Conservation (phyloP, 148 eudicot species). For the Silene latifolia region DNA sequence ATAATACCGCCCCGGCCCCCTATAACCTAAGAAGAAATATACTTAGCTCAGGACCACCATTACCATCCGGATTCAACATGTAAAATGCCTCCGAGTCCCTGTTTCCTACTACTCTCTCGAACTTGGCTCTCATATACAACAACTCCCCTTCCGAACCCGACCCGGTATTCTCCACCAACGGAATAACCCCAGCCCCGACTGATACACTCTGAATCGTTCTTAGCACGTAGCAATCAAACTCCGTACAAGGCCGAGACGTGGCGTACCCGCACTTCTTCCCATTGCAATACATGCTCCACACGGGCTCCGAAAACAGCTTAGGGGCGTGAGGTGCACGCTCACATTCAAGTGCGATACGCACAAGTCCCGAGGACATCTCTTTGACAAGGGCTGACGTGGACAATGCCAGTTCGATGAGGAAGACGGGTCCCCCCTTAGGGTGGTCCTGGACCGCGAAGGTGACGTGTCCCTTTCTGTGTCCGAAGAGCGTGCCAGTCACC, state of each 20-base stretch:
- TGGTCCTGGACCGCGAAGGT: constrained; percentile 68
- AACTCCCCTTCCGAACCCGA: constrained; percentile 52
- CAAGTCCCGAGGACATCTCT: constrained; percentile 82
- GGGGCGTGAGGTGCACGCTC: constrained; percentile 23
- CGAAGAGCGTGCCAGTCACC: constrained; percentile 82
- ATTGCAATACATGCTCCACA: constrained; percentile 84
- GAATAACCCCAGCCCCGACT: constrained; percentile 86
- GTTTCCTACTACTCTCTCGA: constrained; percentile 79
- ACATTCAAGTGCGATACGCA: constrained; percentile 73
- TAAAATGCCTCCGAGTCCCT: constrained; percentile 90
- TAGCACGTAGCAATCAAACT: constrained; percentile 65
- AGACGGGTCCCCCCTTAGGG: constrained; percentile 50
- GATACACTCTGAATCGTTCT: constrained; percentile 62
- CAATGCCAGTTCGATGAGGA: constrained; percentile 53
- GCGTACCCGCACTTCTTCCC: constrained; percentile 74
- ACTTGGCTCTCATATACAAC: constrained; percentile 80
- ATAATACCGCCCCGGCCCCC: too few relatives aligned
- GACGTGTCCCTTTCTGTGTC: constrained; percentile 77
- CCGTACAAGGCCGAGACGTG: constrained; percentile 42
- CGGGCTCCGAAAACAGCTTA: constrained; percentile 42
- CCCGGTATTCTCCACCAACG: constrained; percentile 44
- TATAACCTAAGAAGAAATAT: constrained; percentile 67
- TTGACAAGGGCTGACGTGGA: constrained; percentile 58
- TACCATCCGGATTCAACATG: constrained; percentile 90
- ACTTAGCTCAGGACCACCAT: constrained; percentile 82